Conservation (phyloP, 202 grass and related monocot species). For the Zizania palustris region DNA sequence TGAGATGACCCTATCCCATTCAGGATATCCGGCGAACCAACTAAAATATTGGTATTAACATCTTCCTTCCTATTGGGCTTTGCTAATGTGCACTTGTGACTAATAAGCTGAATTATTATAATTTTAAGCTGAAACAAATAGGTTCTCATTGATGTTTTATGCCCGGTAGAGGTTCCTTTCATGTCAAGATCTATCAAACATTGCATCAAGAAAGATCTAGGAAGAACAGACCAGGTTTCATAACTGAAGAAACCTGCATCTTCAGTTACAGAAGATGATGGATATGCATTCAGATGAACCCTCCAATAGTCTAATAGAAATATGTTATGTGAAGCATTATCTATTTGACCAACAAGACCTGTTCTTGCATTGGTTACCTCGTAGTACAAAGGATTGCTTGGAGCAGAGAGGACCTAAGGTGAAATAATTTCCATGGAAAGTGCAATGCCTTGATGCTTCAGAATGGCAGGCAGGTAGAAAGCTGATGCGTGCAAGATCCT, state of each 20-base stretch:
- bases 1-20: too few species aligned
- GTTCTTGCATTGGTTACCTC: slow-evolving; percentile 26
- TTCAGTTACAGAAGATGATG: slow-evolving; percentile 1
- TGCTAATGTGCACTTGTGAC: background rate
- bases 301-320: background rate
- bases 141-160: background rate
- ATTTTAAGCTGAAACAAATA: too few species aligned
- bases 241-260: slow-evolving; percentile 29
- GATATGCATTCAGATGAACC: slow-evolving; percentile 30
- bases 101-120: too few species aligned
- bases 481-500: slow-evolving; percentile 42
- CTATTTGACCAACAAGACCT: slow-evolving; percentile 42
- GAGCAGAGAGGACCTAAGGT: slow-evolving; percentile 24
- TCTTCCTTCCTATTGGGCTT: background rate
- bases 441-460: slow-evolving; percentile 43
- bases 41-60: background rate
- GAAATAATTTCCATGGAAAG: slow-evolving; percentile 48
- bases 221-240: slow-evolving; percentile 38
- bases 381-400: slow-evolving; percentile 12
- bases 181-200: slow-evolving; percentile 32
- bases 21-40: too few species aligned
- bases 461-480: slow-evolving; percentile 49
- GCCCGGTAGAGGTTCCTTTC: background rate
- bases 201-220: slow-evolving; percentile 38
- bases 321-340: slow-evolving; percentile 19